Evolutionary conservation across 176 grass and related monocot genomes (phyloP).

Genomic region (Musa itinerans): DNA sequence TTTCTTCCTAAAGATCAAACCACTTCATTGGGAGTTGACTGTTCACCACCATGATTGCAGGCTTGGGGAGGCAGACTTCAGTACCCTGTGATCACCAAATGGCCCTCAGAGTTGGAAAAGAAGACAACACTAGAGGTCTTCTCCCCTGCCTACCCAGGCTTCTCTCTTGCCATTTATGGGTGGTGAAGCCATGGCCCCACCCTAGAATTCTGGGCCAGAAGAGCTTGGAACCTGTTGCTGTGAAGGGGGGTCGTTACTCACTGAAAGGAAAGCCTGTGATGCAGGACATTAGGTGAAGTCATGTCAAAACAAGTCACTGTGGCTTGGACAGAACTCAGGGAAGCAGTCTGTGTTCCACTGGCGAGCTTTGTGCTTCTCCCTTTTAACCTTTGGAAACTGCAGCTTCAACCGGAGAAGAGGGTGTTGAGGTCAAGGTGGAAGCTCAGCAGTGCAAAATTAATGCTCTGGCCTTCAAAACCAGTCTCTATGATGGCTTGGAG

Average conservation of each 20-base stretch:
- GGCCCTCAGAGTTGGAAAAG: conserved; percentile 3
- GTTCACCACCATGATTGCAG: conserved; percentile 10
- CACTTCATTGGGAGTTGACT: neutral
- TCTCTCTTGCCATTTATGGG: neutral
- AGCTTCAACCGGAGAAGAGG: neutral
- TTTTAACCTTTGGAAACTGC: conserved; percentile 12
- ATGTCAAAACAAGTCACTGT: neutral
- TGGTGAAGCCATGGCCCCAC: neutral
- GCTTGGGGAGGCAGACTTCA: neutral
- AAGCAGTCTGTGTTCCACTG: neutral
- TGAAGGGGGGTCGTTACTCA: neutral
- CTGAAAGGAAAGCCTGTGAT: neutral
- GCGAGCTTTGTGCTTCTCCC: neutral
- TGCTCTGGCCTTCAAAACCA: neutral
- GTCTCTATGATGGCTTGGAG: neutral
- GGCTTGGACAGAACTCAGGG: neutral
- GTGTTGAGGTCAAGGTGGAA: too few species aligned
- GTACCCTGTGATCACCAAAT: neutral
- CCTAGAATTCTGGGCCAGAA: conserved; percentile 10
- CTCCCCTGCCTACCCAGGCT: neutral
- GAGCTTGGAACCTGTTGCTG: neutral
- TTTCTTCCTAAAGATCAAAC: neutral
- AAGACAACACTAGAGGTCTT: neutral
- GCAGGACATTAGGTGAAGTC: neutral
- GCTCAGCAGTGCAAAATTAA: neutral